Conservation (phyloP, 73 alveolate species). For the Uronychia binucleata region DNA sequence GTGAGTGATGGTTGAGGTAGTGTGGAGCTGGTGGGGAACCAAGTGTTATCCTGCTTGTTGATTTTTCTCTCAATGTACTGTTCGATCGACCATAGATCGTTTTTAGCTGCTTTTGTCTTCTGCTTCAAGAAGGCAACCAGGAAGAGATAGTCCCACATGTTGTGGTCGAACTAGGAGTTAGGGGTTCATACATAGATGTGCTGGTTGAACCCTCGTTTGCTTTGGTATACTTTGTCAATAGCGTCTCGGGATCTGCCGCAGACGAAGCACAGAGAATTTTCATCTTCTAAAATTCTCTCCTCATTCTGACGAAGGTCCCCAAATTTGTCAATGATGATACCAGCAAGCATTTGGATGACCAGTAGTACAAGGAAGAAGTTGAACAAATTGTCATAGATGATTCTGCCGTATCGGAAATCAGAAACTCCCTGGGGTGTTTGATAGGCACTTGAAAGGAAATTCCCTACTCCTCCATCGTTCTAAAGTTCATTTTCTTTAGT, state of each 20-base stretch:
- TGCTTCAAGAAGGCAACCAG: slow-evolving; percentile 69
- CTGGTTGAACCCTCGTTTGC: slow-evolving; percentile 54
- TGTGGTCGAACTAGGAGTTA: slow-evolving; percentile 50
- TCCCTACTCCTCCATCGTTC: slow-evolving; percentile 44
- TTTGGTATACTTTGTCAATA: slow-evolving; percentile 41
- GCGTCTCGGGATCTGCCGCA: slow-evolving; percentile 70
- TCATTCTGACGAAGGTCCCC: slow-evolving; percentile 74
- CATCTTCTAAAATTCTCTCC: slow-evolving; percentile 55
- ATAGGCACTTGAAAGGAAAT: slow-evolving; percentile 11
- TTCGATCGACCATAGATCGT: background rate
- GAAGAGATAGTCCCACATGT: slow-evolving; percentile 81
- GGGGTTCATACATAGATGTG: slow-evolving; percentile 36
- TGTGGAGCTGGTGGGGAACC: no score
- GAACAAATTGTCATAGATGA: slow-evolving; percentile 61
- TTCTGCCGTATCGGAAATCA: slow-evolving; percentile 46
- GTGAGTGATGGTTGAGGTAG: no score
- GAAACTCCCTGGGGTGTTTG: background rate
- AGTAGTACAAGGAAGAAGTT: slow-evolving; percentile 60
- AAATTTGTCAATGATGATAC: slow-evolving; percentile 84
- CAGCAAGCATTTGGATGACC: slow-evolving; percentile 75
- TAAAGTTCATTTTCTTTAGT: background rate
- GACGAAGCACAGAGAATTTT: slow-evolving; percentile 66
- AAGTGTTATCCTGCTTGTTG: background rate
- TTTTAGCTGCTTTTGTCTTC: slow-evolving; percentile 22
- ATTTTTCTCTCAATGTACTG: background rate